Evolutionary conservation across 768 basidiomycete species (phyloP).

Genomic region (Terana coerulea): DNA sequence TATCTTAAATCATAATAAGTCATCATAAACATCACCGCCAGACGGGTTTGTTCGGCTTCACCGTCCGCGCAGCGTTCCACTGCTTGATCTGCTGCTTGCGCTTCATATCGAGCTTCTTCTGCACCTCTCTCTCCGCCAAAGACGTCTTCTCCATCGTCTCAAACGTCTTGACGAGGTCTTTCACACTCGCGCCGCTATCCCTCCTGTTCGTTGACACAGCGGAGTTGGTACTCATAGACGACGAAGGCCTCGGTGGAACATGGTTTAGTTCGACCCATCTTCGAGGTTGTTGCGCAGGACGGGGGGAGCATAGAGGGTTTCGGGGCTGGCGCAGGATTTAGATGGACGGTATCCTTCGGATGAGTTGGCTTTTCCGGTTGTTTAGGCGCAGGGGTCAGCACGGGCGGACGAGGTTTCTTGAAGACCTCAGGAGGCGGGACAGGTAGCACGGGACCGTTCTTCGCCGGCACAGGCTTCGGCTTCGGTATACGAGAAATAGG

Average conservation of each 20-base stretch:
- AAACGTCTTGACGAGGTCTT: constrained; percentile 63
- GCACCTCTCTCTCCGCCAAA: constrained; percentile 22
- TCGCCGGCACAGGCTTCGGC: constrained; percentile 1
- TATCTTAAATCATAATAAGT: neutral
- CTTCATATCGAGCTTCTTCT: constrained; percentile 20
- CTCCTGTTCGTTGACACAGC: constrained; percentile 37
- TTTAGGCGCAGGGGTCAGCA: constrained; percentile 55
- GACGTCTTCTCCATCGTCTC: constrained; percentile 41
- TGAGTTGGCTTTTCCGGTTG: constrained; percentile 40
- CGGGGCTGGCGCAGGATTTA: constrained; percentile 48
- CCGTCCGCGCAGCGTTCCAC: constrained; percentile 5
- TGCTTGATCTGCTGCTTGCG: constrained; percentile 9
- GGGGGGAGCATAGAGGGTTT: constrained; percentile 42
- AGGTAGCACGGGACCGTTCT: constrained; percentile 40
- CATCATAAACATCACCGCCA: constrained; percentile 3
- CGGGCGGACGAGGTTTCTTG: constrained; percentile 48
- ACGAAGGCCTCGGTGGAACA: constrained; percentile 34
- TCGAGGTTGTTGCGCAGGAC: constrained; percentile 30
- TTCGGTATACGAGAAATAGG: constrained; percentile 22
- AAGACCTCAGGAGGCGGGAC: constrained; percentile 53
- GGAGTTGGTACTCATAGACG: constrained; percentile 15
- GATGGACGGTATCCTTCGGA: constrained; percentile 63
- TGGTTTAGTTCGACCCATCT: constrained; percentile 55
- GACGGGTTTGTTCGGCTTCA: neutral
- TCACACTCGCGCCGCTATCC: constrained; percentile 69